Conservation (phyloP, 306 rosid species). For the Elaeagnus macrophylla region DNA sequence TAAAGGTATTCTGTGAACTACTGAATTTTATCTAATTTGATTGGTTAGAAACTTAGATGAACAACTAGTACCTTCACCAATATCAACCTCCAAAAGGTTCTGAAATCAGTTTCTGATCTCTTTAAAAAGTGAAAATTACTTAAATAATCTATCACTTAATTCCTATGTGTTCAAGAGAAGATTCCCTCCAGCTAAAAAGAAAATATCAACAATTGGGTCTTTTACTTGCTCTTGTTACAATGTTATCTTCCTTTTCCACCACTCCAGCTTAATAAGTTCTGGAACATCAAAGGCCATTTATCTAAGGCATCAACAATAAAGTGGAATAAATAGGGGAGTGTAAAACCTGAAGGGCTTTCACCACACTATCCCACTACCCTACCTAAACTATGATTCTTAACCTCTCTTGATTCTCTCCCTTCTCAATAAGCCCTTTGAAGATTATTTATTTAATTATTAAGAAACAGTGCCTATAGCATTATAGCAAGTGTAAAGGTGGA, state of each 20-base stretch:
- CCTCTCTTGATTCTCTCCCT: slow-evolving; percentile 36
- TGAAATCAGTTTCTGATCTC: slow-evolving; percentile 12
- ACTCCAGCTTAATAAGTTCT: slow-evolving; percentile 31
- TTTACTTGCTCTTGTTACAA: slow-evolving; percentile 26
- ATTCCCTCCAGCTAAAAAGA: slow-evolving; percentile 54
- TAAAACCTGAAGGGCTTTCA: slow-evolving; percentile 17
- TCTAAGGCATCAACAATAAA: slow-evolving; percentile 15
- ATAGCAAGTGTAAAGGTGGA: no score
- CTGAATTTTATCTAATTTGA: neutral
- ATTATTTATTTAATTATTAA: no score
- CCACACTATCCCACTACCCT: slow-evolving; percentile 37
- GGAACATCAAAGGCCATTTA: slow-evolving; percentile 18
- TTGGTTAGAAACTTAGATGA: slow-evolving; percentile 7
- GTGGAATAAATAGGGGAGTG: slow-evolving; percentile 16
- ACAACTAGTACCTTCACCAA: slow-evolving; percentile 16
- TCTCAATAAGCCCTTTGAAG: neutral
- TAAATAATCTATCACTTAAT: neutral
- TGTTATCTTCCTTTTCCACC: slow-evolving; percentile 54
- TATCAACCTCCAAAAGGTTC: slow-evolving; percentile 18
- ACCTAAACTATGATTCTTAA: slow-evolving; percentile 41
- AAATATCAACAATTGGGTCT: slow-evolving; percentile 40
- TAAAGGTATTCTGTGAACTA: slow-evolving; percentile 15
- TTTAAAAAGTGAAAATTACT: slow-evolving; percentile 5
- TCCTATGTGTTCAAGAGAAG: slow-evolving; percentile 10
- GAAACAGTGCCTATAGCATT: no score